Base-by-base conservation (phyloP, 495 filamentous ascomycete genomes). In the Aspergillus mulundensis region DNA sequence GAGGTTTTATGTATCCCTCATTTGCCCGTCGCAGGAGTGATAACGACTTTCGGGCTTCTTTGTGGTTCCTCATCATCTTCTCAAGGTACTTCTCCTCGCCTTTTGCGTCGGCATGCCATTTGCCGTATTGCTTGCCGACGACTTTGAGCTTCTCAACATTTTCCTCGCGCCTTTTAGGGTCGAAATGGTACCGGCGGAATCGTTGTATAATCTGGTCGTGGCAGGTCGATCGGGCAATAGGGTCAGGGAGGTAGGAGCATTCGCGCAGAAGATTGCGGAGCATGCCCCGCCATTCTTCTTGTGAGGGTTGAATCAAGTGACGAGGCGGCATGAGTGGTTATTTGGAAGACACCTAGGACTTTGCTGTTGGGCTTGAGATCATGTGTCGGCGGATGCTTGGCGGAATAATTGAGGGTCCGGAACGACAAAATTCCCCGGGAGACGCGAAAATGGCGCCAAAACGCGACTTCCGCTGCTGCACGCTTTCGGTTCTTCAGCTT, bases 241-340 rank as follows among this genome's bases (percentile, higher is more conserved):
- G 72, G 66, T 91, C 88, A 12, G 91, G 91, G 21, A 98, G 84
- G 66, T 96, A 95, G 54, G 87, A 84, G 21, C 84, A 81, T 76
- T 96, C 87, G 58, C 93, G 89, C 44, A 97, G 84, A 7, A 95
- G 78, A 34, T 86, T 82, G 30, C 94, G 85, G 60, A 87, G 84
- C 28, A 94, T 71, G 65, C 87, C 83, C 25, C 82, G 74, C 82
- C 74, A 59, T 79, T 78, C 52, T 43, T 43, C 23, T n/a, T 21
- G 23, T 10, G 53, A 15, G 34, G 41, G 23, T 20, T 3, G 19
- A 18, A 25, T 6, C 46, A 43, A 28, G 45, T 25, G 44, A 15
- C 54, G 42, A 19, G 45, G 46, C 38, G 12, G 53, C 34, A 59
- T 40, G 50, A n/a, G 19, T 18, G 25, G 43, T 18, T 28, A 23